Conservation (phyloP, 805 yeast genomes). For the Ogataea neopini region DNA sequence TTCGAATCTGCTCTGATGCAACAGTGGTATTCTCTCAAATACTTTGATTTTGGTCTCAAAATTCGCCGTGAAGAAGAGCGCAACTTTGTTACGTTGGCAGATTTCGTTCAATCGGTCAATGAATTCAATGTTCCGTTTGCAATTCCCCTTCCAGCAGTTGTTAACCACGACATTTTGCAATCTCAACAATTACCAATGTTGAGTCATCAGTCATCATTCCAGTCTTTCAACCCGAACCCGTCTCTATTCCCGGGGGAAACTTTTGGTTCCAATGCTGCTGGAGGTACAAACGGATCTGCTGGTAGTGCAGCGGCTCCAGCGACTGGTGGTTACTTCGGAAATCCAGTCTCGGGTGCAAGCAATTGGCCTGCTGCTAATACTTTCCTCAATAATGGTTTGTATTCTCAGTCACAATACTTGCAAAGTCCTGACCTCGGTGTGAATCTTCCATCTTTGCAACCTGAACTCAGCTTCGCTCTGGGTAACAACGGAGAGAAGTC, state of each 20-base stretch:
- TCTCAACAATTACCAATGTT: conserved; percentile 6
- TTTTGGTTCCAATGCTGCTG: conserved; percentile 1
- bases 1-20: conserved; percentile 76
- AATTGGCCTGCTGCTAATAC: conserved; percentile 13
- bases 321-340: conserved; percentile 8
- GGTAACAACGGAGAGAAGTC: background rate
- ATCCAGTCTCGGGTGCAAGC: conserved; percentile 3
- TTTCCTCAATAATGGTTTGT: conserved; percentile 13
- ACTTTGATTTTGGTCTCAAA: conserved; percentile 53
- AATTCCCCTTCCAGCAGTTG: conserved; percentile 48
- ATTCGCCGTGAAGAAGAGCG: conserved; percentile 61
- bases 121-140: conserved; percentile 61
- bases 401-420: conserved; percentile 32
- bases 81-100: conserved; percentile 50
- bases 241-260: conserved; percentile 16
- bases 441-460: conserved; percentile 10
- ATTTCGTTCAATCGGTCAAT: conserved; percentile 49
- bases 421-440: conserved; percentile 14
- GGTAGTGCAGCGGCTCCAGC: conserved; percentile 1
- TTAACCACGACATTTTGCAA: conserved; percentile 2
- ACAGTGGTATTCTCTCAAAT: conserved; percentile 66
- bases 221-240: conserved; percentile 18
- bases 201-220: conserved; percentile 16
- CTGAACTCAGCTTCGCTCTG: conserved; percentile 9
- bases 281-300: conserved; percentile 1